phyloP scores from a whole-genome alignment of 2,329 filamentous ascomycete species.

The Cladosporium velox region DNA sequence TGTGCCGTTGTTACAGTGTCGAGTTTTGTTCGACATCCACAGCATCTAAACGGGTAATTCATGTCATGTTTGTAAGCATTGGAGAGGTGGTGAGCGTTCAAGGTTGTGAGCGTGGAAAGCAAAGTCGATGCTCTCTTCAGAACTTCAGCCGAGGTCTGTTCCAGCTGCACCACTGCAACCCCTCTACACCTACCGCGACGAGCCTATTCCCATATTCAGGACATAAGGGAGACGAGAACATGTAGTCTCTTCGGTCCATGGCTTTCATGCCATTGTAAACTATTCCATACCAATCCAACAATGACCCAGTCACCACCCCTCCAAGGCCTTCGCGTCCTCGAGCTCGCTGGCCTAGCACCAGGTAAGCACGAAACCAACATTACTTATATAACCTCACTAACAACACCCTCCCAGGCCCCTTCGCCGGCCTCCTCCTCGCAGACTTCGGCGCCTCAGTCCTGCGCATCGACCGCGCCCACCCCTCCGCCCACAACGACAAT shows the following conservation, averaged over 20 bases:
- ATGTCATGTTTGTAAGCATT: neutral
- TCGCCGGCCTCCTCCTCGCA: constrained; percentile 82
- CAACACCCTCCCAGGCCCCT: constrained; percentile 63
- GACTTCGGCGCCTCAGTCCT: constrained; percentile 88
- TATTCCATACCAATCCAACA: neutral
- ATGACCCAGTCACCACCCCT: constrained; percentile 50
- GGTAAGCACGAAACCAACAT: constrained; percentile 40
- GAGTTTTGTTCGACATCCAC: neutral
- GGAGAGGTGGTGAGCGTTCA: neutral
- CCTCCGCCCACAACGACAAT: constrained; percentile 39
- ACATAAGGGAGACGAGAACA: neutral
- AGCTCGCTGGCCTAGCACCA: constrained; percentile 65
- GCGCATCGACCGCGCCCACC: constrained; percentile 71
- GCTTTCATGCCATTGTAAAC: constrained; percentile 7
- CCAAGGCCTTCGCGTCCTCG: constrained; percentile 62
- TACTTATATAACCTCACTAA: constrained; percentile 15
- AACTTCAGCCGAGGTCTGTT: neutral
- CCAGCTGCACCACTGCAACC: neutral
- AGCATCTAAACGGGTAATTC: neutral
- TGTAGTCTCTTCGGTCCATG: constrained; percentile 10
- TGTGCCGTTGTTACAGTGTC: neutral
- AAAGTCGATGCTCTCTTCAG: neutral
- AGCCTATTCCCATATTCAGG: neutral
- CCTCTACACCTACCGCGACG: neutral
- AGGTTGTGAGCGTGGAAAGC: neutral